phyloP scores from a whole-genome alignment of 768 basidiomycete species.

The Pleurotus citrinopileatus region DNA sequence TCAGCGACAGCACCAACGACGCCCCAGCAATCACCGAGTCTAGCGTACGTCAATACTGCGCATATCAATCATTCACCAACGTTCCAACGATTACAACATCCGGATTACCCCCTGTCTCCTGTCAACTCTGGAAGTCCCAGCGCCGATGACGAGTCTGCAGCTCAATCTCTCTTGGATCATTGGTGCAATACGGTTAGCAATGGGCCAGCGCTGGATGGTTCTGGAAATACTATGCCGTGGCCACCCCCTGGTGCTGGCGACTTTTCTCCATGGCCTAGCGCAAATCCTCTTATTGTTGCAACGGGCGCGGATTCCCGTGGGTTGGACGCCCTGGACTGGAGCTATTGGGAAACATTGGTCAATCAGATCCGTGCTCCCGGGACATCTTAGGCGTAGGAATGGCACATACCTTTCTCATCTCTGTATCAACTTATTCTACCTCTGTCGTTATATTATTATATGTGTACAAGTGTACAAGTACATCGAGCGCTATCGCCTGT shows the following conservation, averaged over 20 bases:
- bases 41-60: constrained; percentile 19
- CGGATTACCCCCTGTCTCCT: constrained; percentile 46
- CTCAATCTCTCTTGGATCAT: constrained; percentile 77
- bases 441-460: background rate
- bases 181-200: constrained; percentile 84
- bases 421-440: background rate
- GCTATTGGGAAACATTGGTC: constrained; percentile 81
- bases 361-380: constrained; percentile 41
- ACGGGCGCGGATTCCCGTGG: constrained; percentile 42
- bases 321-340: constrained; percentile 68
- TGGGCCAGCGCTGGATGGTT: constrained; percentile 48
- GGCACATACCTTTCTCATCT: background rate
- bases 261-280: constrained; percentile 56
- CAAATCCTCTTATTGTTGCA: constrained; percentile 28
- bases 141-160: constrained; percentile 72
- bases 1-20: constrained; percentile 20
- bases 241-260: constrained; percentile 55
- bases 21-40: constrained; percentile 22
- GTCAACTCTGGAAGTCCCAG: constrained; percentile 68
- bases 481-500: too few relatives aligned
- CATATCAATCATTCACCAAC: constrained; percentile 46
- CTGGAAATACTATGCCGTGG: constrained; percentile 54
- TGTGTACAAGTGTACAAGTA: background rate
- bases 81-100: constrained; percentile 61
- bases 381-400: background rate